A percentile compares a stretch with the other conserved stretches of the same genome.
These are phyloP conservation scores for Micromonas pusilla DNA, from an alignment of 139 green algal genomes.

Conservation along the genomic window DNA sequence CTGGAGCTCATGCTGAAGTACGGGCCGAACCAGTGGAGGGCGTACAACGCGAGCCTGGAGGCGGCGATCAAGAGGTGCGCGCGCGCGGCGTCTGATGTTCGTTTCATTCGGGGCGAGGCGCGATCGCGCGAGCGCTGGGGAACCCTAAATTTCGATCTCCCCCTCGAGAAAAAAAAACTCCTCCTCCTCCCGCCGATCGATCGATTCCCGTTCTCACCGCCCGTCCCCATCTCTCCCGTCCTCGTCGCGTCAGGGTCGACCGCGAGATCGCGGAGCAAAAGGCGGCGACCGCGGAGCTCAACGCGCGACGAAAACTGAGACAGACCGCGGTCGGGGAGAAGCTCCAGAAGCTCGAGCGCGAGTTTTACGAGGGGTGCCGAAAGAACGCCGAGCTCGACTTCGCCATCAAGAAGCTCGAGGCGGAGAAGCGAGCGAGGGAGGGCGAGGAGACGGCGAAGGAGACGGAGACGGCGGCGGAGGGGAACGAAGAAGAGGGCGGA, in stretches of 20 bases:
- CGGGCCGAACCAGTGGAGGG: conserved; percentile 32
- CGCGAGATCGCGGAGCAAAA: conserved; percentile 3
- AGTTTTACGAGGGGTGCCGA: neutral
- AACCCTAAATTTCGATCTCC: neutral
- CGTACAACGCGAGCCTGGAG: conserved; percentile 26
- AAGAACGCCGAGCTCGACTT: neutral
- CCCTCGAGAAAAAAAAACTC: no score
- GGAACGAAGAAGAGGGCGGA: neutral
- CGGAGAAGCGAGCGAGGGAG: neutral
- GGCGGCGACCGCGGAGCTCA: conserved; percentile 27
- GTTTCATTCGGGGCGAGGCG: neutral
- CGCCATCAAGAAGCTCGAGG: neutral
- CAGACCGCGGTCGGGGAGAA: conserved; percentile 10
- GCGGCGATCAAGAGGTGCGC: conserved; percentile 10
- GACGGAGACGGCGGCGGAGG: neutral
- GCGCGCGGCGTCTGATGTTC: neutral
- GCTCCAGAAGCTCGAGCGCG: neutral
- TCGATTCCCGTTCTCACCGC: no score
- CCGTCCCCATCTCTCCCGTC: no score
- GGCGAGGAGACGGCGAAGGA: neutral
- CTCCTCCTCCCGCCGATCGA: no score
- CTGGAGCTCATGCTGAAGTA: conserved; percentile 38
- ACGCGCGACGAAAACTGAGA: conserved; percentile 20
- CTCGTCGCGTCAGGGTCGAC: conserved; percentile 5
- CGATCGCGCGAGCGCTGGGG: no score